Base-by-base conservation (phyloP, 139 green algal species). In the Closterium sp. region DNA sequence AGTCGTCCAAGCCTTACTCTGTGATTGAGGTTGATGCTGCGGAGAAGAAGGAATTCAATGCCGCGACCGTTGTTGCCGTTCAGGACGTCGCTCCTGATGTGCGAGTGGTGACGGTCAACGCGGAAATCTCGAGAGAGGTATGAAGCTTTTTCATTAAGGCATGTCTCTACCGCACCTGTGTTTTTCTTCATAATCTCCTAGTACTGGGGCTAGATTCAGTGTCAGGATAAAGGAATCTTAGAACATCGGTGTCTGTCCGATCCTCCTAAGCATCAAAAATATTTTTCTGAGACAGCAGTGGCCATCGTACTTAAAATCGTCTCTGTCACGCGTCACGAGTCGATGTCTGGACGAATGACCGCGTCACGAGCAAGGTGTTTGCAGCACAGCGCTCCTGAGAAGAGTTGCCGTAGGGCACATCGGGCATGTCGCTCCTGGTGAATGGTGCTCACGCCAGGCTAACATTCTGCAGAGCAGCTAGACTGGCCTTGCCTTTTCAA, bases 101-200 rank as follows among this genome's bases (percentile, higher is more conserved):
- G n/a, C 90, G 92, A 29, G 38, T 34, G 42, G 45, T 94, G 27
- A 92, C 89, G 27, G 84, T 94, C 11, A 91, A 94, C 1, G 62
- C 89, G 13, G 92, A 94, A 28, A 90, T 92, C 28, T 91, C 84
- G 30, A 70, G 92, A 30, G 92, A 94, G 91, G 91, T 93, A 42
- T 21, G 13, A 27, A 4, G 13, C 13, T 79, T 79, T 27, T 27
- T 24, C 0, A 19, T 13, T 17, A 50, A 17, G 38, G 4, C 38
- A 0, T 50, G 38, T 17, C 38, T 50, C 38, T 50, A 13, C 38
- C 1, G 38, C 38, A 50, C 0, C 38, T 13, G 38, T 50, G 7
- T 2, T 50, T 50, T 0, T 50, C n/a, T 17, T 50, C 3, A 27
- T 79, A 6, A 0, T 79, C 27, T 24, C 1, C 13, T 79, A 27